These are phyloP conservation scores for Hydnomerulius pinastri DNA, from an alignment of 768 basidiomycete genomes.

Conservation along the genomic window DNA sequence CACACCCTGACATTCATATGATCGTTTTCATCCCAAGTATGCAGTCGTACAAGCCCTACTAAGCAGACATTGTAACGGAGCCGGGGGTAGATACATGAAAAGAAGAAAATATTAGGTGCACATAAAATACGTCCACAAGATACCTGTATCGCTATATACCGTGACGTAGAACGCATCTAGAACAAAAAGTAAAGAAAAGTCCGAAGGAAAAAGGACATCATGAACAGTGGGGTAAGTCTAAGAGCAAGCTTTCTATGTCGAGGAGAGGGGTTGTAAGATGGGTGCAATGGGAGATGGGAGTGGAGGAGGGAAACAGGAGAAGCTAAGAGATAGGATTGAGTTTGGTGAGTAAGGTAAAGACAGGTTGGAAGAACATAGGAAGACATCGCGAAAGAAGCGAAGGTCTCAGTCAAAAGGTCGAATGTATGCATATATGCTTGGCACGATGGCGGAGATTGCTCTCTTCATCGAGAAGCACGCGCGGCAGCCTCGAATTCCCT, in stretches of 20 bases:
- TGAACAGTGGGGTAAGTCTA: slow-evolving; percentile 26
- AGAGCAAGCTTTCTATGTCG: slow-evolving; percentile 22
- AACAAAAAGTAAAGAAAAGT: slow-evolving; percentile 1
- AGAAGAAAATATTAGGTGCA: slow-evolving; percentile 28
- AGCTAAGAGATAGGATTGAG: slow-evolving; percentile 19
- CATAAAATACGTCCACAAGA: slow-evolving; percentile 39
- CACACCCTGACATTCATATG: too few species aligned
- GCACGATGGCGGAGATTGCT: too few species aligned
- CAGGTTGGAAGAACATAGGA: slow-evolving; percentile 9
- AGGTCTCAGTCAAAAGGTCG: background rate
- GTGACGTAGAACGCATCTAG: slow-evolving; percentile 35
- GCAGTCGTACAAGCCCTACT: slow-evolving; percentile 22
- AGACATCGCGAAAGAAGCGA: background rate
- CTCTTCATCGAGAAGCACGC: slow-evolving; percentile 22
- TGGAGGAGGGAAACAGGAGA: slow-evolving; percentile 1
- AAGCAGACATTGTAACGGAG: background rate
- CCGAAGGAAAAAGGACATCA: slow-evolving; percentile 9
- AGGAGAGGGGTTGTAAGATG: slow-evolving; percentile 4
- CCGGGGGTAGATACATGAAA: slow-evolving; percentile 24
- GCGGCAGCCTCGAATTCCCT: slow-evolving; percentile 62
- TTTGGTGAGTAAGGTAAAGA: slow-evolving; percentile 6
- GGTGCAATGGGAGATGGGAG: slow-evolving; percentile 10
- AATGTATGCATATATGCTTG: slow-evolving; percentile 6
- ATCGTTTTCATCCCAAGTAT: too few species aligned
- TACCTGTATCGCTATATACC: slow-evolving; percentile 34